Conservation (phyloP, 257 asterid genomes). For the Rhazya stricta region DNA sequence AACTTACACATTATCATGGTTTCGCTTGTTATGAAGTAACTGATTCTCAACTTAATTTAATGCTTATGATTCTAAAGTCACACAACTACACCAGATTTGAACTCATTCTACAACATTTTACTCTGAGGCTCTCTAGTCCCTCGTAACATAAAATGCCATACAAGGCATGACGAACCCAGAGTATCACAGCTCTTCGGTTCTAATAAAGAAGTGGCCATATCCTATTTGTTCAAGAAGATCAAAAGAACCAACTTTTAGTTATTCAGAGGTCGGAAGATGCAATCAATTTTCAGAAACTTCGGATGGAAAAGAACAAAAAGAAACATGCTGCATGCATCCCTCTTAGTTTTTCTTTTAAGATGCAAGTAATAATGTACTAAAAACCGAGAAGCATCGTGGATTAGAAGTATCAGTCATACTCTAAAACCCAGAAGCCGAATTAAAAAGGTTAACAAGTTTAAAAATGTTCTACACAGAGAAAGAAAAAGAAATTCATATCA, state of each 20-base stretch:
- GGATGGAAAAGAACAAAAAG: neutral
- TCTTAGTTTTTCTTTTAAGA: neutral
- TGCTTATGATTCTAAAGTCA: neutral
- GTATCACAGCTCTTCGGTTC: neutral
- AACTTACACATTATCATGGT: neutral
- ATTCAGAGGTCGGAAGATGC: neutral
- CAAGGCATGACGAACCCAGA: too few species aligned
- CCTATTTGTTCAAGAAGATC: neutral
- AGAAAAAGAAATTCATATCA: too few species aligned
- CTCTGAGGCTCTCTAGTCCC: neutral
- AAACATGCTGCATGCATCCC: neutral
- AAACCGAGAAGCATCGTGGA: neutral
- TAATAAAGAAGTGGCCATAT: neutral
- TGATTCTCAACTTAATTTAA: neutral
- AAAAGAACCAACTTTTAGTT: neutral
- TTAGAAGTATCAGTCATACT: neutral
- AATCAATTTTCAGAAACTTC: neutral
- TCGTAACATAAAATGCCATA: neutral
- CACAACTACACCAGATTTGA: neutral
- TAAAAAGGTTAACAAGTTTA: too few species aligned
- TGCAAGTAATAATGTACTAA: neutral
- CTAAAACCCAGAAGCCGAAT: neutral
- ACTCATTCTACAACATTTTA: too few species aligned
- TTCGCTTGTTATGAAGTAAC: neutral
- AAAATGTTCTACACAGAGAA: too few species aligned